Evolutionary conservation across 1,284 basidiomycete genomes (phyloP).

Genomic region (Papiliotrema fonsecae): DNA sequence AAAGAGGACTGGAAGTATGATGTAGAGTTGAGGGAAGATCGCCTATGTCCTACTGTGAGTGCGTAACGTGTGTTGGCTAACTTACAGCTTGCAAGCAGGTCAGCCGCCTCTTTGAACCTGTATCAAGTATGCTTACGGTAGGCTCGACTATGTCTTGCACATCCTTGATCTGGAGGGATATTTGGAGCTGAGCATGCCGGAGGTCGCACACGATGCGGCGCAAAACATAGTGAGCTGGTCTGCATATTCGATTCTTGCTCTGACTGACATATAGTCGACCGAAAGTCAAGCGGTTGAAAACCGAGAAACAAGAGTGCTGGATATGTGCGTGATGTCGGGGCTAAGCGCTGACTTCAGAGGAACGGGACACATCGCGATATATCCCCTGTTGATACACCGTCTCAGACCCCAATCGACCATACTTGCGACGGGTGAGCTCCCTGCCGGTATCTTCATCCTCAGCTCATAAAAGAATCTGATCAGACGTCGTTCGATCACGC

Average conservation of each 20-base stretch:
- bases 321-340: slow-evolving; percentile 45
- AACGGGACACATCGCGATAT: slow-evolving; percentile 85
- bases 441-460: not conserved
- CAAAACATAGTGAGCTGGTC: not conserved
- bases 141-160: slow-evolving; percentile 72
- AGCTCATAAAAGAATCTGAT: slow-evolving; percentile 60
- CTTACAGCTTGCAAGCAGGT: slow-evolving; percentile 47
- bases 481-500: slow-evolving; percentile 57
- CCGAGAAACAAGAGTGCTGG: slow-evolving; percentile 41
- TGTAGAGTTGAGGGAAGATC: slow-evolving; percentile 60
- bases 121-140: too few species aligned
- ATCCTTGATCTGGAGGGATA: slow-evolving; percentile 58
- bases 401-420: slow-evolving; percentile 58
- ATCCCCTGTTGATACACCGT: slow-evolving; percentile 69
- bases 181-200: not conserved
- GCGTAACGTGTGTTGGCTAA: too few species aligned
- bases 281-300: not conserved
- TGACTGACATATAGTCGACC: not conserved
- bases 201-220: not conserved
- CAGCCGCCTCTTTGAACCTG: too few species aligned
- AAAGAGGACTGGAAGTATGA: slow-evolving; percentile 65
- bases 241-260: not conserved
- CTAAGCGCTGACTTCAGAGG: slow-evolving; percentile 60
- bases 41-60: slow-evolving; percentile 79
- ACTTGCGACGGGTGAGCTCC: slow-evolving; percentile 61